Base-by-base conservation (phyloP, 768 basidiomycete species). In the Astraeus odoratus region DNA sequence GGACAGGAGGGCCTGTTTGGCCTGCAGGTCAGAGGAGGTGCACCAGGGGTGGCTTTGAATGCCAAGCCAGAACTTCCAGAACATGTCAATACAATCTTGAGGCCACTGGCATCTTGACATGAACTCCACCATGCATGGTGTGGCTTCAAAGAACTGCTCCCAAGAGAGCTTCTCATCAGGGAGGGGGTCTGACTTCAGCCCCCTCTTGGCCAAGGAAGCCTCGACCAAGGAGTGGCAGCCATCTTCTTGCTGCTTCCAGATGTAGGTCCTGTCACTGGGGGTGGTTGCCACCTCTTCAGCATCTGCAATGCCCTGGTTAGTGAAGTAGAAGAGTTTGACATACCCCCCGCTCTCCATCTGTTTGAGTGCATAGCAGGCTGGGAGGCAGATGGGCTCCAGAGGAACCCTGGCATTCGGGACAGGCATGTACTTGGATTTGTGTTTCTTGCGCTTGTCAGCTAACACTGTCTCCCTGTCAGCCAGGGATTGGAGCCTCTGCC, bases 61-160 rank as follows among this genome's bases (percentile, higher is more conserved):
- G 8, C 29, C 38, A 9, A 8, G 18, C 46, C 46, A 53, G 41
- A 56, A 49, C 9, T 36, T 36, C 3, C 37, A 36, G 38, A 51
- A n/a, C 54, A 56, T 56, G 8, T 20, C 1, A 2, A 45, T 29
- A 8, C 42, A 33, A 23, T 51, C 34, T 5, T 29, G 7, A 0
- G 40, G 49, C 54, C 54, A 55, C 10, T 43, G 43, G 1, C 42
- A 46, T 1, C 30, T 27, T 5, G 16, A 26, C 26, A 53, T 53
- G 8, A 46, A 20, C 0, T 23, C 12, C 1, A 53, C 45, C 49
- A 55, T 50, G 1, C 33, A 13, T 3, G 54, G 47, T 2, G 42
- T n/a, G 2, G 54, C 39, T 8, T 27, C 23, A 8, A 25, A 24
- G 9, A 45, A 44, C 6, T 45, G 37, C 4, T 45, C 40, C 44